Evolutionary conservation across 306 rosid species (phyloP).

Genomic region (Gynostemma pentaphyllum): DNA sequence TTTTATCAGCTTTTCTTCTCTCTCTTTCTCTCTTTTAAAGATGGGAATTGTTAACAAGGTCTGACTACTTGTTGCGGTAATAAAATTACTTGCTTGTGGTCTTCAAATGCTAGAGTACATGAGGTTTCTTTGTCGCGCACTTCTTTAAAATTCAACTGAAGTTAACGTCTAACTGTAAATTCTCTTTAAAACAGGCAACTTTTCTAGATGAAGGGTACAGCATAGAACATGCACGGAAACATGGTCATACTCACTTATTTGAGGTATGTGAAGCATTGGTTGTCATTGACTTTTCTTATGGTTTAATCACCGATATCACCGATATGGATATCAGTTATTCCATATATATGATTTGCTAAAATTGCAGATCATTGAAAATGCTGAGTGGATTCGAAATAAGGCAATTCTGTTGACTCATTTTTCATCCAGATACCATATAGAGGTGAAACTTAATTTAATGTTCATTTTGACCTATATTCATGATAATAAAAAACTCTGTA

Average conservation of each 20-base stretch:
- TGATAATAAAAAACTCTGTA: neutral
- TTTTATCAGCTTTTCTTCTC: neutral
- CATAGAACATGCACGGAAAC: constrained; percentile 74
- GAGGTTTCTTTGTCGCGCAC: neutral
- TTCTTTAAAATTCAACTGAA: neutral
- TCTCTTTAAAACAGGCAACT: constrained; percentile 52
- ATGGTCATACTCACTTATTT: constrained; percentile 73
- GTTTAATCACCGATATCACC: neutral
- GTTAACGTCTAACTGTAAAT: constrained; percentile 15
- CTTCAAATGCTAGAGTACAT: neutral
- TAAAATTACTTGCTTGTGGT: no score
- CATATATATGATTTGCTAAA: neutral
- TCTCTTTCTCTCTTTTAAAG: neutral
- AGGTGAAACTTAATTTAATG: constrained; percentile 36
- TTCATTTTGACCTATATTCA: neutral
- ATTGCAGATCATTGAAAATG: constrained; percentile 64
- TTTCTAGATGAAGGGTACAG: constrained; percentile 74
- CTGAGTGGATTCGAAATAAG: constrained; percentile 89
- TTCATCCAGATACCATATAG: constrained; percentile 77
- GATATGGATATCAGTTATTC: neutral
- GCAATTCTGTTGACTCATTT: constrained; percentile 83
- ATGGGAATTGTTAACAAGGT: neutral
- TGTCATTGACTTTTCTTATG: neutral
- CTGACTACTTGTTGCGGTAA: constrained; percentile 4
- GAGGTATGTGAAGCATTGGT: constrained; percentile 41